Evolutionary conservation across 2,329 filamentous ascomycete species (phyloP), one percentile per base, ranked within the genome.

Genomic region (Cladosporium sp.): DNA sequence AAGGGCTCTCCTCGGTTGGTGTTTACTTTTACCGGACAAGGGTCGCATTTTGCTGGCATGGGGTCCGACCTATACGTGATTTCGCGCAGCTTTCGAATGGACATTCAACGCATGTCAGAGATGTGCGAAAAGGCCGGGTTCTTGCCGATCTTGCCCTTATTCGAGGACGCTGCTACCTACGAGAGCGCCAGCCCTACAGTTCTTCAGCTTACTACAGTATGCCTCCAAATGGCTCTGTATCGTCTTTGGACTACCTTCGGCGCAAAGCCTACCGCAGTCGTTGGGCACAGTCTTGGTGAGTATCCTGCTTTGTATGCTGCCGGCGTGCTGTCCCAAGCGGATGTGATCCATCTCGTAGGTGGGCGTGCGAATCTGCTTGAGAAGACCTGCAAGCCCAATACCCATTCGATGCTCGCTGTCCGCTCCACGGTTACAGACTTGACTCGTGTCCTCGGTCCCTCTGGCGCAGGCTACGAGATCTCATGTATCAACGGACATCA

Each of bases 401-500:
- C 86, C 1, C 90, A 92, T 71, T 83, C 83, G 32, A 89, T 90
- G 88, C 75, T 90, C 30, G 85, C 86, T 16, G 84, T 89, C 67
- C 84, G 82, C 75, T 80, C 78, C 54, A 80, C 77, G 62, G 79
- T 71, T 49, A 82, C 86, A 28, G 80, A 83, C 6, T 84, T 88
- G 65, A 81, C 78, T 53, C 81, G 84, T 25, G 82, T 83, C 58
- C 77, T 84, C 66, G 82, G 87, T 21, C 34, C 34, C 1, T 5
- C 13, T 36, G 74, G 76, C 63, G 79, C 80, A 69, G 81, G 81
- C 70, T 78, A 78, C 43, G 83, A 86, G 70, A 78, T 88, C 67
- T 89, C 91, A 16, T 95, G 92, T 79, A 85, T 92, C 75, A 96
- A 96, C 70, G 87, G 89, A 0, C 88, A 88, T 0, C 82, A 86